phyloP scores from a whole-genome alignment of 345 rosid genomes.

The Linum tenue region DNA sequence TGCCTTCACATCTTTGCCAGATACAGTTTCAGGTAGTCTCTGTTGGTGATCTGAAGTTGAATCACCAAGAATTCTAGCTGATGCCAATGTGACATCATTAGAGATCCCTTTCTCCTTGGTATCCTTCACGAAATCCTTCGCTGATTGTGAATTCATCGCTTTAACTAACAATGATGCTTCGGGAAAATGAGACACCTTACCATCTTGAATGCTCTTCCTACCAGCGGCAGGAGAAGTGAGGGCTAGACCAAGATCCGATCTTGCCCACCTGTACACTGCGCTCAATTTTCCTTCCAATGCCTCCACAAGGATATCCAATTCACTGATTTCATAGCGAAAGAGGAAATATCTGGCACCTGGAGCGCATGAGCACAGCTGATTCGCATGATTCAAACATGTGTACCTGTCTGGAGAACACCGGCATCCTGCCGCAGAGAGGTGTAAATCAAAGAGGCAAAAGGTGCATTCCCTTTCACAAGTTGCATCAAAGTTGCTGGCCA shows the following conservation, averaged over 20 bases:
- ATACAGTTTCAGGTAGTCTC: slow-evolving; percentile 22
- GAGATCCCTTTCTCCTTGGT: slow-evolving; percentile 31
- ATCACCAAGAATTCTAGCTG: slow-evolving; percentile 18
- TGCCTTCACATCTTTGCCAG: slow-evolving; percentile 21
- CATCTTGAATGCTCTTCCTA: slow-evolving; percentile 25
- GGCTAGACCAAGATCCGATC: slow-evolving; percentile 84
- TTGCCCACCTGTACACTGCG: slow-evolving; percentile 97
- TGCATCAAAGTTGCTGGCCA: slow-evolving; percentile 85
- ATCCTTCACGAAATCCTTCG: slow-evolving; percentile 26
- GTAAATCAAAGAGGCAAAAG: slow-evolving; percentile 85
- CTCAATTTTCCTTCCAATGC: slow-evolving; percentile 95
- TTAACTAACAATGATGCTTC: slow-evolving; percentile 24
- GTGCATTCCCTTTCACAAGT: slow-evolving; percentile 84
- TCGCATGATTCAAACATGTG: slow-evolving; percentile 82
- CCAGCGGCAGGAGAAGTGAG: slow-evolving; percentile 46
- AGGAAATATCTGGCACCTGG: slow-evolving; percentile 62
- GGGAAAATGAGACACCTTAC: slow-evolving; percentile 29
- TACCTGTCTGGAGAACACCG: slow-evolving; percentile 83
- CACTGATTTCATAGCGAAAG: slow-evolving; percentile 74
- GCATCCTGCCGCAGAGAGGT: slow-evolving; percentile 96
- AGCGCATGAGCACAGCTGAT: slow-evolving; percentile 73
- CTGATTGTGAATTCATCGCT: slow-evolving; percentile 31
- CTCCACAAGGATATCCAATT: slow-evolving; percentile 80
- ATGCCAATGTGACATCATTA: slow-evolving; percentile 19
- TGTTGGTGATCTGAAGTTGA: slow-evolving; percentile 19